These are phyloP conservation scores for Daldinia concentrica DNA, from an alignment of 495 filamentous ascomycete genomes.

Conservation along the genomic window DNA sequence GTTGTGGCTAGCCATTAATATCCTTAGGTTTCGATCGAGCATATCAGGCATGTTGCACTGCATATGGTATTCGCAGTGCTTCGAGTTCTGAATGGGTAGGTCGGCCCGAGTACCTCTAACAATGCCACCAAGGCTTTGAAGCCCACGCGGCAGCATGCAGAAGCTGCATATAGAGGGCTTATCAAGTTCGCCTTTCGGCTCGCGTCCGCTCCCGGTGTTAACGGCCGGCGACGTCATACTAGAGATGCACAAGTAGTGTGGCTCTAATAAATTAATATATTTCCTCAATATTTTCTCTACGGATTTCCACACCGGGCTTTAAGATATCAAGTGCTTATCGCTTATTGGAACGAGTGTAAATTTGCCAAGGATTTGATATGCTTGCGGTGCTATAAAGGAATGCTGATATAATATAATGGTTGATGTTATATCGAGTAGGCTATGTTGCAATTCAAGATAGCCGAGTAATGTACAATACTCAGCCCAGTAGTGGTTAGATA, in stretches of 20 bases:
- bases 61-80: slow-evolving; percentile 26
- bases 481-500: too few relatives aligned
- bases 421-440: neutral
- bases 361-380: neutral
- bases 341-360: neutral
- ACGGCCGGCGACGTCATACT: slow-evolving; percentile 30
- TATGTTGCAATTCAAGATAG: neutral
- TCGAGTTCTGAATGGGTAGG: slow-evolving; percentile 29
- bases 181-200: slow-evolving; percentile 16
- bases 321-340: neutral
- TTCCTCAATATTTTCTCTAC: neutral
- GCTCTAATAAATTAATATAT: slow-evolving; percentile 16
- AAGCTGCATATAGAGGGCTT: slow-evolving; percentile 23
- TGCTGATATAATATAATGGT: too few relatives aligned
- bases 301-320: neutral
- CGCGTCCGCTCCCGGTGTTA: slow-evolving; percentile 11
- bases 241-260: slow-evolving; percentile 4
- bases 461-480: neutral
- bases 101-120: slow-evolving; percentile 35
- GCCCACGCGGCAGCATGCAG: slow-evolving; percentile 38
- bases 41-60: slow-evolving; percentile 31
- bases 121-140: slow-evolving; percentile 25
- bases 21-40: slow-evolving; percentile 13
- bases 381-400: neutral
- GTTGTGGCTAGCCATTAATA: slow-evolving; percentile 18